Conservation (phyloP, 164 flowering plant species). For the Vitis cinerea region DNA sequence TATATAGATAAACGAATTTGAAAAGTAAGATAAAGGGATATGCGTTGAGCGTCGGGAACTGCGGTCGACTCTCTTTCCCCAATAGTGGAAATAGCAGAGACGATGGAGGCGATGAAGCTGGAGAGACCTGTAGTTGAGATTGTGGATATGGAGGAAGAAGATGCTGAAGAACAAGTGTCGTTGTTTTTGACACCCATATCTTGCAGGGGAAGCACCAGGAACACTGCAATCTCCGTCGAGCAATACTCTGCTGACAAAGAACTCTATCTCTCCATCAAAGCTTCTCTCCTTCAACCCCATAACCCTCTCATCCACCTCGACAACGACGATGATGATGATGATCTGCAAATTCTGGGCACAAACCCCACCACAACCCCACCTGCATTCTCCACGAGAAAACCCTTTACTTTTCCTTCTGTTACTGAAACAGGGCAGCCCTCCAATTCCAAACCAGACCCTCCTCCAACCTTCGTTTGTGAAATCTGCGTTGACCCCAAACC, state of each 20-base stretch:
- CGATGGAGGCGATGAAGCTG: too few relatives aligned
- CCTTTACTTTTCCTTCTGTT: background rate
- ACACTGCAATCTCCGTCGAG: conserved; percentile 26
- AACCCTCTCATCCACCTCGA: background rate
- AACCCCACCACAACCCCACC: background rate
- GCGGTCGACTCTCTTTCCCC: too few relatives aligned
- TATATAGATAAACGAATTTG: too few relatives aligned
- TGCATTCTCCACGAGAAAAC: background rate
- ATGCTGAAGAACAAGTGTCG: background rate
- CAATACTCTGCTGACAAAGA: conserved; percentile 13
- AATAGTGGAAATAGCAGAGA: too few relatives aligned
- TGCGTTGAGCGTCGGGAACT: too few relatives aligned
- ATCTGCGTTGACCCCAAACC: conserved; percentile 34
- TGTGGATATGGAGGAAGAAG: conserved; percentile 13
- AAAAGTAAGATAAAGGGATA: too few relatives aligned
- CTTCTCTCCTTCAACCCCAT: conserved; percentile 4
- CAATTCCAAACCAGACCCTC: background rate
- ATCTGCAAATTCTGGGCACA: background rate
- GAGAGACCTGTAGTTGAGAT: background rate
- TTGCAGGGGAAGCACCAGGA: conserved; percentile 14
- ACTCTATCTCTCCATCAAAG: conserved; percentile 9
- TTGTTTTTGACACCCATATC: conserved; percentile 9
- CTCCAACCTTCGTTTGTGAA: conserved; percentile 29
- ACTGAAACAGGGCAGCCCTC: conserved; percentile 8
- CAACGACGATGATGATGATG: background rate